Evolutionary conservation across 2,329 filamentous ascomycete genomes (phyloP), one percentile per base, ranked within the genome.

Genomic region (Aspergillus persii): DNA sequence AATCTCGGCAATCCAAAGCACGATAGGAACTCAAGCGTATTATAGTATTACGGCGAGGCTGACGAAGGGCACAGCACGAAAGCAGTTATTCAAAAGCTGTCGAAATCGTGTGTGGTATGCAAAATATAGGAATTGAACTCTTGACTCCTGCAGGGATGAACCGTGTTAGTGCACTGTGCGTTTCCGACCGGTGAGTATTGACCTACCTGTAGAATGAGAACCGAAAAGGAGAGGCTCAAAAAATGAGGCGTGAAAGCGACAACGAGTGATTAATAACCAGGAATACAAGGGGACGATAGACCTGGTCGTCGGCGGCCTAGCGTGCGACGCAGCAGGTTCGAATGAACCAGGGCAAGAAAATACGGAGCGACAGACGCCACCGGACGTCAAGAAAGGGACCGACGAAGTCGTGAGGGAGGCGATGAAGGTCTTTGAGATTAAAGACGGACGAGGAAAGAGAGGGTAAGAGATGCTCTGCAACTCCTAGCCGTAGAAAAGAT

Each of bases 401-500:
- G 66, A 62, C 59, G 55, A 61, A 63, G 63, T 67, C 63, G 63
- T 63, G 58, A 67, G 62, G 58, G 54, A 56, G 53, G 39, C 47
- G 52, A 57, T 31, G 56, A 59, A 59, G 56, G 64, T 54, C 54
- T 54, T 58, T 53, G 57, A 52, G 46, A 63, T 66, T 64, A 60
- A 64, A 59, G 64, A 65, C 54, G 64, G 55, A 57, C 61, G 56
- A 54, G 36, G 56, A 61, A 15, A 52, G 54, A 57, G 53, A 18
- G 29, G 46, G 56, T 58, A 63, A 68, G 72, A 69, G 65, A 71
- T 76, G 74, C 74, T 71, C 74, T 74, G 73, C 74, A 76, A 68
- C 65, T 68, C 70, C 72, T 66, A 65, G 58, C 57, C 50, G 60
- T 64, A 65, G 56, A 63, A 63, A 65, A 56, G 57, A 60, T 59